Evolutionary conservation across 768 basidiomycete genomes (phyloP).

Genomic region (Xerocomus potaroensis): DNA sequence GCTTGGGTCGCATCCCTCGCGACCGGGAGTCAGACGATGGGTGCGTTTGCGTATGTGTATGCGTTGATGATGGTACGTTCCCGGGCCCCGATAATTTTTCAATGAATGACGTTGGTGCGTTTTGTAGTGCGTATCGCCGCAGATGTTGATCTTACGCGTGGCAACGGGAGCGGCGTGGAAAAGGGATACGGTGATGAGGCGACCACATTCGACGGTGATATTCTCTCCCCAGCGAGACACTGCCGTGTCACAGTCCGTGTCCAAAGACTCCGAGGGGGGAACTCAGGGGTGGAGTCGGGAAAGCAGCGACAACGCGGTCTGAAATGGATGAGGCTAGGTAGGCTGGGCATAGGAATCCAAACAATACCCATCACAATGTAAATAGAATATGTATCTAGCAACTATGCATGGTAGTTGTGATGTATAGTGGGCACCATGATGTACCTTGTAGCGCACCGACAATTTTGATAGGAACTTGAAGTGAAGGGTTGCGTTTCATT

Average conservation of each 20-base stretch:
- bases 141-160: constrained; percentile 8
- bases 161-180: constrained; percentile 6
- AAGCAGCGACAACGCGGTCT: background rate
- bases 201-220: constrained; percentile 1
- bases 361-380: background rate
- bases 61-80: constrained; percentile 3
- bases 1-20: constrained; percentile 1
- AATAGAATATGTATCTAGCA: no score
- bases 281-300: background rate
- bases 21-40: background rate
- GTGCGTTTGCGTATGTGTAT: background rate
- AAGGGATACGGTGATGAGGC: background rate
- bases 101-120: background rate
- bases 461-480: no score
- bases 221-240: constrained; percentile 1
- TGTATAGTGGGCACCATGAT: no score
- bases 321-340: background rate
- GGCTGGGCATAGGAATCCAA: background rate
- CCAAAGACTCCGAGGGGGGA: background rate
- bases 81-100: background rate
- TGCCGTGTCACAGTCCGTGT: background rate
- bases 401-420: no score
- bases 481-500: no score
- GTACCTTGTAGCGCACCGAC: no score
- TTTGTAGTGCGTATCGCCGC: constrained; percentile 1